Evolutionary conservation across 192 early-diverging fungal species (phyloP).

Genomic region (Linnemannia exigua): DNA sequence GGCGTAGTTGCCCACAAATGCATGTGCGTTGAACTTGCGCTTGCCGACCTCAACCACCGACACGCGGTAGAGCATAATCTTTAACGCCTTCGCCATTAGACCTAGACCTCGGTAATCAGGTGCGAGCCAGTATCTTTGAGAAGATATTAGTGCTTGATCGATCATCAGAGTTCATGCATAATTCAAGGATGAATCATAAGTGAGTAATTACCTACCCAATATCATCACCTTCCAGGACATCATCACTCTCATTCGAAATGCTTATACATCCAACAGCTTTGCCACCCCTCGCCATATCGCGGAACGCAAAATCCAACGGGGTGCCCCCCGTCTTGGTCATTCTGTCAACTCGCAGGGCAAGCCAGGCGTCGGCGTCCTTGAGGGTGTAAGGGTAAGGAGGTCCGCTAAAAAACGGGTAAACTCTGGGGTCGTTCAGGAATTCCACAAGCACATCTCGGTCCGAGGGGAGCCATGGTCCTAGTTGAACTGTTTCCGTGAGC

Average conservation of each 20-base stretch:
- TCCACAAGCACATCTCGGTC: conserved; percentile 24
- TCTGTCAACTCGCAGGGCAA: conserved; percentile 14
- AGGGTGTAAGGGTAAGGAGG: conserved; percentile 40
- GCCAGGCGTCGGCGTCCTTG: conserved; percentile 32
- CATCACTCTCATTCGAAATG: conserved; percentile 21
- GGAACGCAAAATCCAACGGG: conserved; percentile 11
- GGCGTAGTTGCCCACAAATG: conserved; percentile 32
- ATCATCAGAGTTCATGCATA: not conserved
- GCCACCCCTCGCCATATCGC: conserved; percentile 41
- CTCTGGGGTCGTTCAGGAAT: conserved; percentile 30
- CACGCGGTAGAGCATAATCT: conserved; percentile 19
- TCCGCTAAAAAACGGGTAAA: conserved; percentile 24
- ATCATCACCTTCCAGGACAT: conserved; percentile 35
- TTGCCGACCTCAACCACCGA: conserved; percentile 40
- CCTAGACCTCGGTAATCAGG: conserved; percentile 47
- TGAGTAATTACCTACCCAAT: conserved; percentile 25
- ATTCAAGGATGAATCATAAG: not conserved
- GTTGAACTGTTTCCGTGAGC: conserved; percentile 41
- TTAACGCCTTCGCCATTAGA: conserved; percentile 45
- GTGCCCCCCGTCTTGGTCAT: conserved; percentile 32
- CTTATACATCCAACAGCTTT: conserved; percentile 23
- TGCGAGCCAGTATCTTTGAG: conserved; percentile 40
- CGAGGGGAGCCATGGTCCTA: conserved; percentile 15
- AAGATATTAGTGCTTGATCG: not conserved
- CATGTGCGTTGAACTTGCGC: conserved; percentile 39